A percentile compares a stretch with the other conserved stretches of the same genome.
phyloP scores from a whole-genome alignment of 2,329 filamentous ascomycete genomes.

The Colletotrichum truncatum region DNA sequence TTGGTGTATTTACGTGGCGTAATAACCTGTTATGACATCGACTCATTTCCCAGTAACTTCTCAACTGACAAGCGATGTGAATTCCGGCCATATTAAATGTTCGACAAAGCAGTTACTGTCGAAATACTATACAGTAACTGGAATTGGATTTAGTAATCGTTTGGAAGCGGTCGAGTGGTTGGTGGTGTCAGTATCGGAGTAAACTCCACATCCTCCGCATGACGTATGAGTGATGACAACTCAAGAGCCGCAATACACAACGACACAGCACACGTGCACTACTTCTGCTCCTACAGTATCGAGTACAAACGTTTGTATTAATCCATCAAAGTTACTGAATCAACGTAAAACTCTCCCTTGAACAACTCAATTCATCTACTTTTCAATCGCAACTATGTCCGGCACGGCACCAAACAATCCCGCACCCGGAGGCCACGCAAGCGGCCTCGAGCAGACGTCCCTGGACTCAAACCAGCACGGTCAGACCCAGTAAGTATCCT shows the following conservation, averaged over 20 bases:
- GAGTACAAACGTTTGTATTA: too few relatives aligned
- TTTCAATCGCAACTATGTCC: neutral
- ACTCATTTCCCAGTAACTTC: too few relatives aligned
- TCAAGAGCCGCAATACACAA: too few relatives aligned
- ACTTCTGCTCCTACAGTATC: too few relatives aligned
- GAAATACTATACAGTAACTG: too few relatives aligned
- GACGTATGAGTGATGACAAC: neutral
- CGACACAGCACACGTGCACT: neutral
- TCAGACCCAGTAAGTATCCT: constrained; percentile 15
- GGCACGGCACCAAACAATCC: constrained; percentile 17
- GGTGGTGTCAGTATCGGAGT: neutral
- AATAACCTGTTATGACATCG: too few relatives aligned
- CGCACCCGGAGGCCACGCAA: constrained; percentile 15
- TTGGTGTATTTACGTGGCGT: too few relatives aligned
- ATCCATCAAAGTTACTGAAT: too few relatives aligned
- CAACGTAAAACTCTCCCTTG: neutral
- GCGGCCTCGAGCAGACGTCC: constrained; percentile 9
- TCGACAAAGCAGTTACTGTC: too few relatives aligned
- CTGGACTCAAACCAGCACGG: constrained; percentile 18
- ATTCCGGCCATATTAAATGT: too few relatives aligned
- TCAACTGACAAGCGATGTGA: too few relatives aligned
- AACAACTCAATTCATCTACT: neutral
- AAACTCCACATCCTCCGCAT: neutral
- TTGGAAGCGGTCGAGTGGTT: neutral
- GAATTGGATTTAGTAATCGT: too few relatives aligned